Conservation (phyloP, 495 filamentous ascomycete species). For the Coniosporium apollinis region DNA sequence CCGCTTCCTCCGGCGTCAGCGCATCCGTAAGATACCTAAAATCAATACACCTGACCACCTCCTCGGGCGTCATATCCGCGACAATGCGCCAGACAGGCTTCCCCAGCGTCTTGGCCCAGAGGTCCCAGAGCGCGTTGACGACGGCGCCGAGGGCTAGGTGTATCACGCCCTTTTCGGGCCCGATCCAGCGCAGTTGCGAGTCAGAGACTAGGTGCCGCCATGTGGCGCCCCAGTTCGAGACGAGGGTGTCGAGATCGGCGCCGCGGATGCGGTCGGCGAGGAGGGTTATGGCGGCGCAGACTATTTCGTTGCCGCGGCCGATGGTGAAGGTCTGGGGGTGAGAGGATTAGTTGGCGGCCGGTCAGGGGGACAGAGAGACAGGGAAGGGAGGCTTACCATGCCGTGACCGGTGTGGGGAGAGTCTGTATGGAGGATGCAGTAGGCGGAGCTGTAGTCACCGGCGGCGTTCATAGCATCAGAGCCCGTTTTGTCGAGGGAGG, state of each 20-base stretch:
- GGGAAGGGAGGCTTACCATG: conserved; percentile 48
- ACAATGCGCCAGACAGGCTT: conserved; percentile 89
- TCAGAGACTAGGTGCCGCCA: conserved; percentile 86
- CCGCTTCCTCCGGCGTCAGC: conserved; percentile 71
- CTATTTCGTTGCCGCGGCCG: conserved; percentile 86
- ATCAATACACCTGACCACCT: conserved; percentile 76
- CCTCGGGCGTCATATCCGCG: conserved; percentile 73
- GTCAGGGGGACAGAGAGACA: conserved; percentile 1
- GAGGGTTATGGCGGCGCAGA: conserved; percentile 68
- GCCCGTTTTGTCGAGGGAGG: conserved; percentile 84
- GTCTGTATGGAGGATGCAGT: conserved; percentile 81
- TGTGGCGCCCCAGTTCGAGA: conserved; percentile 69
- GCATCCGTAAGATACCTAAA: conserved; percentile 90
- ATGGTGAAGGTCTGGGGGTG: conserved; percentile 72
- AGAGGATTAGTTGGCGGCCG: conserved; percentile 1
- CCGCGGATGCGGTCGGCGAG: conserved; percentile 55
- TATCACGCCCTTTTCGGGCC: conserved; percentile 88
- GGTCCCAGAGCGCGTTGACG: conserved; percentile 88
- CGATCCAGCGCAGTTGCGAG: conserved; percentile 85
- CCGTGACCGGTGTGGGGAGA: conserved; percentile 59
- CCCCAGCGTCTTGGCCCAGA: conserved; percentile 72
- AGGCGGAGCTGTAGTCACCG: conserved; percentile 82
- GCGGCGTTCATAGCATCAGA: conserved; percentile 96
- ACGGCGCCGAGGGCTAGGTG: conserved; percentile 82
- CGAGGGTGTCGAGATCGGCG: conserved; percentile 57